Percentiles rank a stretch among this genome's conserved stretches.
Conservation (phyloP, 2,329 filamentous ascomycete species). For the Coniochaeta sp. region DNA sequence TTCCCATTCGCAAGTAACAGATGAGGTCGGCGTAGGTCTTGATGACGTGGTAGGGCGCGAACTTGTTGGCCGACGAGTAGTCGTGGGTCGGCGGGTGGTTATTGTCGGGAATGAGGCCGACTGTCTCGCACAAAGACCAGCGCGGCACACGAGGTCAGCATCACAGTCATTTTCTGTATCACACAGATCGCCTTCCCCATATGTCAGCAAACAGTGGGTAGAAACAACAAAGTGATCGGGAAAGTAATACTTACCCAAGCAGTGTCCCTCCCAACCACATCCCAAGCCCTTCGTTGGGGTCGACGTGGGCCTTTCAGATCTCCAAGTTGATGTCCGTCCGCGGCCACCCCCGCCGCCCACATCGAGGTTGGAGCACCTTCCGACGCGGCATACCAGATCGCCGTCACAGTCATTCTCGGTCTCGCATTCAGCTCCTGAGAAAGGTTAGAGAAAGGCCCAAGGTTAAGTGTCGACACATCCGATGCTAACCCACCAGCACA, state of each 20-base stretch:
- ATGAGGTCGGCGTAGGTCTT: background rate
- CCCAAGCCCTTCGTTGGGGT: background rate
- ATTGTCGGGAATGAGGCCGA: background rate
- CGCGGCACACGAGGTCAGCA: constrained; percentile 4
- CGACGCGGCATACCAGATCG: constrained; percentile 7
- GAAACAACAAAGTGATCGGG: background rate
- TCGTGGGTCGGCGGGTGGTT: background rate
- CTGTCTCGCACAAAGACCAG: constrained; percentile 3
- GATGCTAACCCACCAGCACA: background rate
- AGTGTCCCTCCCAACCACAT: constrained; percentile 10
- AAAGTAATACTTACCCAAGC: constrained; percentile 5
- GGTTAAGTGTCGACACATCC: background rate
- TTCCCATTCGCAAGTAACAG: background rate
- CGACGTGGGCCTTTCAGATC: background rate
- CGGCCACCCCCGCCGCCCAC: background rate
- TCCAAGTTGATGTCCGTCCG: constrained; percentile 6
- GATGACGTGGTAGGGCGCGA: constrained; percentile 2
- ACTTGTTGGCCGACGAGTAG: background rate
- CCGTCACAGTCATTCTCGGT: constrained; percentile 12
- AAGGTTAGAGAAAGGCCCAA: background rate
- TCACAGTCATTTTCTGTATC: constrained; percentile 12
- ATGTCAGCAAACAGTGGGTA: background rate
- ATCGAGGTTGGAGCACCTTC: constrained; percentile 7
- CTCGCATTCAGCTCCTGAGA: constrained; percentile 9
- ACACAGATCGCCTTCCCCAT: constrained; percentile 6